Evolutionary conservation across 2,329 filamentous ascomycete species (phyloP), one percentile per base, ranked within the genome.

Genomic region (Colletotrichum sp.): DNA sequence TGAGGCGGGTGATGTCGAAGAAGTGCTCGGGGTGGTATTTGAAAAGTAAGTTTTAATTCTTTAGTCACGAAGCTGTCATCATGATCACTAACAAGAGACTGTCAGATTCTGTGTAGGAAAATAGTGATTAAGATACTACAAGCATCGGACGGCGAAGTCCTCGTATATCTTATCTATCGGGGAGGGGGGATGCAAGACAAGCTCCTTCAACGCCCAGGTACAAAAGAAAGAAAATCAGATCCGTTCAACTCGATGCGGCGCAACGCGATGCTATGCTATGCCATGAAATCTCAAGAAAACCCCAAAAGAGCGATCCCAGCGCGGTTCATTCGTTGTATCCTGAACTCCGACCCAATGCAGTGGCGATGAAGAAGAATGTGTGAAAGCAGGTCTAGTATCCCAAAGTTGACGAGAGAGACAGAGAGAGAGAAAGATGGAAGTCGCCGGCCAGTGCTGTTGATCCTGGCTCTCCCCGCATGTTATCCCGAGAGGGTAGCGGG

Each of bases 21-120:
- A 98, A 82, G 95, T 99, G 9, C 86, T 99, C 60, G 97, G 97
- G 0, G 96, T 99, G 26, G 96, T 99, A 6, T 99, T 99, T 86
- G 96, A 98, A 84, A 98, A 98, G 95, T 98, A 87, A 88, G 91
- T 91, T 69, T 26, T 61, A 1, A 10, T 7, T 21, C 21, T 70
- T 71, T 69, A 30, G 55, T 71, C 21, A 5, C 13, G 3, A 9
- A 18, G 26, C 26, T 2, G 55, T 18, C 24, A 34, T 21, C n/a
- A 56, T 24, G 52, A 2, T 32, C 30, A 58, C 65, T 73, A 13
- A 76, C 69, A 64, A 6, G 4, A 28, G 13, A 15, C 2, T 36
- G 16, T 16, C 78, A 91, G 89, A 77, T 91, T 91, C 76, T 91
- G 89, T 80, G 89, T 91, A 55, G 89, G 89, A 79, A 90, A 90